phyloP scores from a whole-genome alignment of 176 grass and related monocot species.

The Oryza officinalis region DNA sequence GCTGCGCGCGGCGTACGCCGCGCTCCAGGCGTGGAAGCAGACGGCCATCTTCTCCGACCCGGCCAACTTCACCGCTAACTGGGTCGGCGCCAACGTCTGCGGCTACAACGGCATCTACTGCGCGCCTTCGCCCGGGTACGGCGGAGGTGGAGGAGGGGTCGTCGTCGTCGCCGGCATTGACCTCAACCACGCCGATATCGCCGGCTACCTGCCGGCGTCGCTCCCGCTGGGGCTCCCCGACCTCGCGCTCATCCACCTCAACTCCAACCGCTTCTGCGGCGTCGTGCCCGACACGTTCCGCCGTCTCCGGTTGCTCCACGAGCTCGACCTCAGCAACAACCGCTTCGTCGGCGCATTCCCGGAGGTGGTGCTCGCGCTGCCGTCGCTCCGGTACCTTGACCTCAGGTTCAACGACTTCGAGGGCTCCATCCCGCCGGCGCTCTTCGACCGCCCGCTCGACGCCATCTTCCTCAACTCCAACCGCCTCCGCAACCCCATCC shows the following conservation, averaged over 20 bases:
- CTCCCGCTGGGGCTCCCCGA: slow-evolving; percentile 64
- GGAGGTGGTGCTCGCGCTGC: slow-evolving; percentile 40
- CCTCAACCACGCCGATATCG: slow-evolving; percentile 90
- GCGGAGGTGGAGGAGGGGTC: neutral
- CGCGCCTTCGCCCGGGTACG: neutral
- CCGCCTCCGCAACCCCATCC: slow-evolving; percentile 65
- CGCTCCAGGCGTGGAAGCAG: slow-evolving; percentile 86
- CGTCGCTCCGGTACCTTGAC: slow-evolving; percentile 65
- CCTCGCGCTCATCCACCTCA: slow-evolving; percentile 82
- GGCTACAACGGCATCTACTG: slow-evolving; percentile 80
- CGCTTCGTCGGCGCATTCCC: slow-evolving; percentile 84
- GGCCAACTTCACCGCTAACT: slow-evolving; percentile 56
- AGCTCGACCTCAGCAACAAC: slow-evolving; percentile 98
- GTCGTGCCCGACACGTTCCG: slow-evolving; percentile 53
- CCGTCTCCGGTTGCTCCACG: slow-evolving; percentile 53
- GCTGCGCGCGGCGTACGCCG: slow-evolving; percentile 66
- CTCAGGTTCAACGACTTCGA: slow-evolving; percentile 92
- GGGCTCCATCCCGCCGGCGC: slow-evolving; percentile 54
- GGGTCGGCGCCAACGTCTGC: slow-evolving; percentile 76
- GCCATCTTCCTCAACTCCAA: slow-evolving; percentile 90
- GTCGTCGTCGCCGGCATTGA: slow-evolving; percentile 78
- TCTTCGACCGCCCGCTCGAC: slow-evolving; percentile 77
- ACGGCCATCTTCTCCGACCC: slow-evolving; percentile 98
- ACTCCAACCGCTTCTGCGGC: slow-evolving; percentile 98
- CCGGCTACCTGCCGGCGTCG: slow-evolving; percentile 53